Evolutionary conservation across 2,329 filamentous ascomycete species (phyloP).

Genomic region (Colletotrichum agaves): DNA sequence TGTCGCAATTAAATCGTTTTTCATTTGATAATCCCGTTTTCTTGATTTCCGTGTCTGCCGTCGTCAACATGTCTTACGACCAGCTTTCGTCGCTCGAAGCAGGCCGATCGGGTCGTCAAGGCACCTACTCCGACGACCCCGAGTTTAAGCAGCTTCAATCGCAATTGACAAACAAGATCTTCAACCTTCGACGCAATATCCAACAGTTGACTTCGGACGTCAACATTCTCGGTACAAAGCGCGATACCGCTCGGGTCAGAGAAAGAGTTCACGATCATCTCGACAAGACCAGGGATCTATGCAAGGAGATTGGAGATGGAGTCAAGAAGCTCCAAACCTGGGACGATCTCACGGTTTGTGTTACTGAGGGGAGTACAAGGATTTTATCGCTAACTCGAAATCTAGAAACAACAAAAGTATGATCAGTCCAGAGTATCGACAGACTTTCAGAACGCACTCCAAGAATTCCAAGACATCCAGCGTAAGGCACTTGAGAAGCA

Average conservation of each 20-base stretch:
- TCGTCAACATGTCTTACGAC: constrained; percentile 84
- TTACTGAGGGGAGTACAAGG: not conserved
- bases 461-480: constrained; percentile 94
- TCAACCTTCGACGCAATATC: constrained; percentile 89
- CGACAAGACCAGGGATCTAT: constrained; percentile 85
- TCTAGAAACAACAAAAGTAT: constrained; percentile 91
- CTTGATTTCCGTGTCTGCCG: not conserved
- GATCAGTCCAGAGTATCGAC: constrained; percentile 94
- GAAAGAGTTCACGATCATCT: constrained; percentile 90
- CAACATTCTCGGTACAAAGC: constrained; percentile 85
- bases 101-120: constrained; percentile 74
- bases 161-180: constrained; percentile 87
- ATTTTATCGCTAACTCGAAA: not conserved
- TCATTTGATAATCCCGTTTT: constrained; percentile 6
- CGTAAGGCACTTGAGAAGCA: constrained; percentile 92
- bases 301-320: constrained; percentile 92
- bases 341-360: constrained; percentile 81
- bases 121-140: constrained; percentile 86
- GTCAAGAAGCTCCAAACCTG: constrained; percentile 91
- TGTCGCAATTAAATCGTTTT: not conserved
- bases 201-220: constrained; percentile 87
- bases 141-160: constrained; percentile 88
- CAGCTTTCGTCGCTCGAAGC: constrained; percentile 87
- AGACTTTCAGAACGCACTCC: constrained; percentile 88
- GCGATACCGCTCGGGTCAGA: constrained; percentile 89